Base-by-base conservation (phyloP, 371 early-diverging fungal genomes). In the Lichtheimia corymbifera region DNA sequence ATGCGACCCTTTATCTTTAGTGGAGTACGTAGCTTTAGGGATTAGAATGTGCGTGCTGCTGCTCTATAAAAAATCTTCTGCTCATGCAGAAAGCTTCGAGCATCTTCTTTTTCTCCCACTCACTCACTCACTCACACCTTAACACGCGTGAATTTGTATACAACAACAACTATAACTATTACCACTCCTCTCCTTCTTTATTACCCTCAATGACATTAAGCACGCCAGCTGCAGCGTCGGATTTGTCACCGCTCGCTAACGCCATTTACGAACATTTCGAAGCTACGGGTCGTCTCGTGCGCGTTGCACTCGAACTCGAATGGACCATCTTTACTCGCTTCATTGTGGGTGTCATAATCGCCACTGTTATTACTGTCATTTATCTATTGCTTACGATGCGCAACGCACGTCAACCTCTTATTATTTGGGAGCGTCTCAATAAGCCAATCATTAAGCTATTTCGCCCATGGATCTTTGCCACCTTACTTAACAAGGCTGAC, bases 301-400 rank as follows among this genome's bases (percentile, higher is more conserved):
- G 70, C 28, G 77, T 77, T 4, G 74, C 72, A 9, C 41, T 81
- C 5, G 64, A 63, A 52, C 25, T 77, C 18, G 81, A 81, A 70
- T 81, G 76, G 76, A 77, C 81, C 40, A 72, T 81, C 47, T 74
- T 81, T 44, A 73, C 71, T 43, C 72, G 78, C 2, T 70, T 76
- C 25, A 53, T 71, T 43, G 70, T 67, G 11, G 73, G 66, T 44
- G 67, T 77, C 20, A 58, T 67, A 11, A 30, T 77, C 3, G 50
- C 65, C 2, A 81, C 81, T 0, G n/a, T 67, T 15, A 41, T 64
- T 5, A 72, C 71, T 14, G 66, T 77, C 24, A 30, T 77, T 15
- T 81, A 81, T 52, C 67, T 81, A 13, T 14, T 76, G 17, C 66
- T 68, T 27, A 72, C 74, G 3, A 54, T 81, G 28, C 70, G 81